These are phyloP conservation scores for Corymbia calophylla DNA, from an alignment of 441 rosid genomes.

Conservation along the genomic window DNA sequence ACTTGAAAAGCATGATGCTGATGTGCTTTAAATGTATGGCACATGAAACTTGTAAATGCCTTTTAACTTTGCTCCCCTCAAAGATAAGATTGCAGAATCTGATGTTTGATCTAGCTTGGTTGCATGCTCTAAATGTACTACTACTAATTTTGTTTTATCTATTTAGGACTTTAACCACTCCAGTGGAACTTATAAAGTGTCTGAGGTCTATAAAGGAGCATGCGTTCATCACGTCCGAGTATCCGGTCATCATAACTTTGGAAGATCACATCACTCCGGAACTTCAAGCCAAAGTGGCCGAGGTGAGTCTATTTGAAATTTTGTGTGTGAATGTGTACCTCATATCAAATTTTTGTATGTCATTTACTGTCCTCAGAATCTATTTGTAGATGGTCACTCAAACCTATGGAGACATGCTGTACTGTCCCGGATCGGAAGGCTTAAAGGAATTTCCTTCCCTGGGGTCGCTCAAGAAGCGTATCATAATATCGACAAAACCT, in stretches of 20 bases:
- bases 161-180: conserved; percentile 2
- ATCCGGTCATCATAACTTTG: conserved; percentile 3
- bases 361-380: not conserved
- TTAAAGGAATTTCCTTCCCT: conserved; percentile 8
- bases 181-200: conserved; percentile 4
- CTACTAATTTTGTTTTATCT: not conserved
- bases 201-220: conserved; percentile 4
- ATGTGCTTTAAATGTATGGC: not conserved
- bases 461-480: not conserved
- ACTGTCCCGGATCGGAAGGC: not conserved
- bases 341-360: not conserved
- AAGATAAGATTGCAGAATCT: not conserved
- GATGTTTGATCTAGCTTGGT: not conserved
- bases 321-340: not conserved
- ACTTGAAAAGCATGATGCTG: not conserved
- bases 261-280: conserved; percentile 6
- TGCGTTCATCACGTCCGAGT: not conserved
- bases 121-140: not conserved
- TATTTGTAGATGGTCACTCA: conserved; percentile 1
- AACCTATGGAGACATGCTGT: conserved; percentile 7
- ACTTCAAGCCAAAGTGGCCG: conserved; percentile 4
- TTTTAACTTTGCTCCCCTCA: not conserved
- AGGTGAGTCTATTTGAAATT: not conserved
- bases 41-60: not conserved
- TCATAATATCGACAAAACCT: conserved; percentile 8